A percentile compares a stretch with the other conserved stretches of the same genome.
Evolutionary conservation across 371 early-diverging fungal genomes (phyloP).

Genomic region (Mucor piriformis): DNA sequence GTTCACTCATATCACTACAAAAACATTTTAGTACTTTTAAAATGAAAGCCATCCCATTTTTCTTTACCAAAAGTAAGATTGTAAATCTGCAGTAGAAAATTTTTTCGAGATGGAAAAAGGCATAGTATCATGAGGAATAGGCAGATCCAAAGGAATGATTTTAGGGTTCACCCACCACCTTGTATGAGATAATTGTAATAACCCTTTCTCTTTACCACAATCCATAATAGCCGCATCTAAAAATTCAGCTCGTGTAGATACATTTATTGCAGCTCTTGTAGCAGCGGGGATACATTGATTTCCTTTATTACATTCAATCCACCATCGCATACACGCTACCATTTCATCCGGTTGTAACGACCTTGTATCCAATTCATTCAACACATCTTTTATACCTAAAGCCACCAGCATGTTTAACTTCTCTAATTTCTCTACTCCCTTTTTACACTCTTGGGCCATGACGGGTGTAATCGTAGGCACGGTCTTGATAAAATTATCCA

Average conservation of each 20-base stretch:
- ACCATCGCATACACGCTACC: conserved; percentile 80
- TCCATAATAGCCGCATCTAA: conserved; percentile 45
- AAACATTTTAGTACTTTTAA: not conserved
- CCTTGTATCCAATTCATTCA: conserved; percentile 64
- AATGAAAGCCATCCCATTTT: not conserved
- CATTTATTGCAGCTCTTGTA: conserved; percentile 14
- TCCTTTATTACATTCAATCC: conserved; percentile 53
- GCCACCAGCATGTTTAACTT: conserved; percentile 36
- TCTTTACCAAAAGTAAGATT: conserved; percentile 51
- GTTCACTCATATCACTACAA: conserved; percentile 57
- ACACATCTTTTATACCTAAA: conserved; percentile 65
- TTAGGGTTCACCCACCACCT: conserved; percentile 66
- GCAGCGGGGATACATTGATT: conserved; percentile 20
- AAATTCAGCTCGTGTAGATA: conserved; percentile 18
- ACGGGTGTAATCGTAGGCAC: conserved; percentile 61
- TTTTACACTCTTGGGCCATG: conserved; percentile 55
- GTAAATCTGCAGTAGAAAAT: conserved; percentile 61
- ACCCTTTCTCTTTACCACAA: conserved; percentile 39
- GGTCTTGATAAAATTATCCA: conserved; percentile 66
- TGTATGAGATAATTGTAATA: conserved; percentile 46
- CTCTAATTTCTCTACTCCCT: conserved; percentile 61
- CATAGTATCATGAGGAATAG: conserved; percentile 62
- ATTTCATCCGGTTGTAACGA: conserved; percentile 61
- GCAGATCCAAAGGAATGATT: conserved; percentile 61
- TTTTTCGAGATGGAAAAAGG: conserved; percentile 68